A percentile compares a stretch with the other conserved stretches of the same genome.
Conservation (phyloP, 768 basidiomycete species). For the Boletus rubescentipes region DNA sequence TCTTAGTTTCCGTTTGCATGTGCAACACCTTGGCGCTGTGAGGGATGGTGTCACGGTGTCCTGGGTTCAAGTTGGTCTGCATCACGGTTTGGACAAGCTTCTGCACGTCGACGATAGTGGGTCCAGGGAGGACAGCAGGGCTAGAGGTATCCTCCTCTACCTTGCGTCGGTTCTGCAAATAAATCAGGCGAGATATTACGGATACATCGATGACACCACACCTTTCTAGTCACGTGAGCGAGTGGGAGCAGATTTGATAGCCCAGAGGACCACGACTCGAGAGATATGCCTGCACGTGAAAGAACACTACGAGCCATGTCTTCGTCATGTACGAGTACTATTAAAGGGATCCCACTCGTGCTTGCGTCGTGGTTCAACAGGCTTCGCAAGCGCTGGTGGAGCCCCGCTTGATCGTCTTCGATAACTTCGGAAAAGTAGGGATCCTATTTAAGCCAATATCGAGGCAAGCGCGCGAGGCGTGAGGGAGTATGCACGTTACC, state of each 20-base stretch:
- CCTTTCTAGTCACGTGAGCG: not conserved
- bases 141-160: not conserved
- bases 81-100: constrained; percentile 41
- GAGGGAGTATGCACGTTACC: constrained; percentile 9
- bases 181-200: not conserved
- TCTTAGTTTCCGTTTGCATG: constrained; percentile 33
- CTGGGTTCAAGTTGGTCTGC: constrained; percentile 30
- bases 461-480: not conserved
- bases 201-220: not conserved
- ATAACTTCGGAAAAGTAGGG: constrained; percentile 20
- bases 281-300: constrained; percentile 41
- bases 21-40: constrained; percentile 35
- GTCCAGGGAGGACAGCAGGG: constrained; percentile 14
- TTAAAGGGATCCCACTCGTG: constrained; percentile 32
- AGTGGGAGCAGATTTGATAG: constrained; percentile 26
- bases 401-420: constrained; percentile 6
- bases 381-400: constrained; percentile 17
- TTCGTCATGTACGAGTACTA: constrained; percentile 49
- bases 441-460: constrained; percentile 3
- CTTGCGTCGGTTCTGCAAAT: constrained; percentile 11
- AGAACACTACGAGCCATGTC: constrained; percentile 41
- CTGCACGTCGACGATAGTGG: constrained; percentile 43
- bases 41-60: constrained; percentile 25
- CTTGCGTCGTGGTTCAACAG: constrained; percentile 22
- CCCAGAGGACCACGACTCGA: constrained; percentile 41